phyloP scores from a whole-genome alignment of 2,329 filamentous ascomycete species.

The Cadophora malorum region DNA sequence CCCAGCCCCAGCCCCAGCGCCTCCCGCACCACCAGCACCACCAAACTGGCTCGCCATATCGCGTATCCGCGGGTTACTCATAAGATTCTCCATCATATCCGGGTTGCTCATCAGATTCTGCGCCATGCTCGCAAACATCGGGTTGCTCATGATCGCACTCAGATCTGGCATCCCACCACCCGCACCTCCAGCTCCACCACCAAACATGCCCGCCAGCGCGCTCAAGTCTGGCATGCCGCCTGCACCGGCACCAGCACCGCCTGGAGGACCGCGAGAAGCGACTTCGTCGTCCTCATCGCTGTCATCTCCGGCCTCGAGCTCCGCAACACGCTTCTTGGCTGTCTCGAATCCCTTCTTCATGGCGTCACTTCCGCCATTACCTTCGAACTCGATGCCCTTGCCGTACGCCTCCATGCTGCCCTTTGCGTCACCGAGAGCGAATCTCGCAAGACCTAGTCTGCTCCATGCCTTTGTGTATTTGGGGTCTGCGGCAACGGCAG shows the following conservation, averaged over 20 bases:
- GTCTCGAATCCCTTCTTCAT: slow-evolving; percentile 99
- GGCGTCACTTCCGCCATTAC: slow-evolving; percentile 90
- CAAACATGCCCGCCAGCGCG: slow-evolving; percentile 75
- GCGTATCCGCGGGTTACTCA: slow-evolving; percentile 89
- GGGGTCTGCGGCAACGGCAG: slow-evolving; percentile 86
- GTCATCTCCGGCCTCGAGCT: slow-evolving; percentile 64
- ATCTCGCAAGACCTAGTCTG: slow-evolving; percentile 86
- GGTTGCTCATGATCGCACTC: slow-evolving; percentile 89
- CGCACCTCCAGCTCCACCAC: slow-evolving; percentile 66
- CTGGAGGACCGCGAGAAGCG: slow-evolving; percentile 55
- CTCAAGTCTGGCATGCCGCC: slow-evolving; percentile 76
- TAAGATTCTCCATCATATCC: slow-evolving; percentile 86
- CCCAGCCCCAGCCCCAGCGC: slow-evolving; percentile 54
- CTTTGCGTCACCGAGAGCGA: slow-evolving; percentile 87
- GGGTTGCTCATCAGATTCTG: slow-evolving; percentile 98
- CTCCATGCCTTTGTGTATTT: slow-evolving; percentile 98
- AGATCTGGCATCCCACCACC: slow-evolving; percentile 89
- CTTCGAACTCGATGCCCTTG: slow-evolving; percentile 91
- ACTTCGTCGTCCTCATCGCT: slow-evolving; percentile 55
- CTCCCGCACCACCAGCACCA: slow-evolving; percentile 54
- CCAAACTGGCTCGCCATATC: slow-evolving; percentile 86
- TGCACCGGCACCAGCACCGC: slow-evolving; percentile 54
- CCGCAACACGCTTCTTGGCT: slow-evolving; percentile 84
- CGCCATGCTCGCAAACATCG: slow-evolving; percentile 97
- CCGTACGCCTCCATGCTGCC: slow-evolving; percentile 95